Evolutionary conservation across 78 protist species (phyloP).

Genomic region (Isochrysis galbana): DNA sequence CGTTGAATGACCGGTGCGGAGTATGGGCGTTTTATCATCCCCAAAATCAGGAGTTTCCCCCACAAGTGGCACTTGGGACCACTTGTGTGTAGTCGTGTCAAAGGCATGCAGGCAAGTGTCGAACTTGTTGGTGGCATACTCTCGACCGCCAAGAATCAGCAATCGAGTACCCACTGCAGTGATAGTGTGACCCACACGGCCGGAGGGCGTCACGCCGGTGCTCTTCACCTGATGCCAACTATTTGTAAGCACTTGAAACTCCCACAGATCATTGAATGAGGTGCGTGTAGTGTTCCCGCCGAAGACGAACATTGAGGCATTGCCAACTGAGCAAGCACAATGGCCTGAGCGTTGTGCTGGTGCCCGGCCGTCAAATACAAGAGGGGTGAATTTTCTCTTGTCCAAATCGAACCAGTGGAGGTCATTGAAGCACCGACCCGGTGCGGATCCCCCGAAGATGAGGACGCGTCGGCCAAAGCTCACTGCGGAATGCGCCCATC

Average conservation of each 20-base stretch:
- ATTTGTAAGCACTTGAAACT: not conserved
- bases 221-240: not conserved
- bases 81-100: not conserved
- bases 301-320: not conserved
- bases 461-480: not conserved
- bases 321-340: not conserved
- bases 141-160: not conserved
- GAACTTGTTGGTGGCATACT: not conserved
- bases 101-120: not conserved
- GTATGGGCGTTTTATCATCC: not conserved
- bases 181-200: not conserved
- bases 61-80: not conserved
- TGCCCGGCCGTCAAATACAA: not conserved
- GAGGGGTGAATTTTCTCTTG: not conserved
- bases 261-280: slow-evolving; percentile 27
- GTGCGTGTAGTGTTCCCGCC: not conserved
- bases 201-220: not conserved
- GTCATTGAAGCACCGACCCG: slow-evolving; percentile 17
- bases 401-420: not conserved
- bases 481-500: slow-evolving; percentile 25
- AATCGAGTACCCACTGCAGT: not conserved
- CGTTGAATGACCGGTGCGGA: not conserved
- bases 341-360: not conserved
- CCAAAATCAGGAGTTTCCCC: too few species aligned
- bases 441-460: slow-evolving; percentile 1